These are phyloP conservation scores for Phoma sp. DNA, from an alignment of 2,329 filamentous ascomycete species.

Conservation along the genomic window DNA sequence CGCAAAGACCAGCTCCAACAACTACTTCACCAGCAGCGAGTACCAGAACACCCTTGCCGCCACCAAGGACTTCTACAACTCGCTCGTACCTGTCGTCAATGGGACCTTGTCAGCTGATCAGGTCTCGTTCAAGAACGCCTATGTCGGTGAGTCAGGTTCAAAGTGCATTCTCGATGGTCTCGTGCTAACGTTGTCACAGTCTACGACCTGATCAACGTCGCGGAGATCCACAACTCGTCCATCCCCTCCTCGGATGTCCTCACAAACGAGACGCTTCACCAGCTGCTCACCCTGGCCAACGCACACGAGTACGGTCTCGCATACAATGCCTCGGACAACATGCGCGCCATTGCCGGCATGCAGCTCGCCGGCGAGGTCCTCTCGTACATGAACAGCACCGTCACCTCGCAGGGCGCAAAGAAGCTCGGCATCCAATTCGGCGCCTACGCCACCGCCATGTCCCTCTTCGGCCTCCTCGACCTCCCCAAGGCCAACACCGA, in stretches of 20 bases:
- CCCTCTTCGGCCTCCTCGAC: conserved; percentile 66
- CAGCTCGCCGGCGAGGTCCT: conserved; percentile 57
- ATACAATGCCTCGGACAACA: conserved; percentile 68
- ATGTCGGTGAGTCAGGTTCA: conserved; percentile 58
- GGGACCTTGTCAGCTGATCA: conserved; percentile 56
- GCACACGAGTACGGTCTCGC: conserved; percentile 82
- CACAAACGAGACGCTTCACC: conserved; percentile 65
- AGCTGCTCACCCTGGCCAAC: conserved; percentile 77
- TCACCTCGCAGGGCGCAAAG: conserved; percentile 44
- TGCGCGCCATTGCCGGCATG: conserved; percentile 56
- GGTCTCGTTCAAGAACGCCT: conserved; percentile 67
- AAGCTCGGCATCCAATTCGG: conserved; percentile 65
- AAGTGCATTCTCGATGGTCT: not conserved
- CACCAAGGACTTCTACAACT: conserved; percentile 62
- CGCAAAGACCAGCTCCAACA: conserved; percentile 64
- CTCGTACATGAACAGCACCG: conserved; percentile 53
- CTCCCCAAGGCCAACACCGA: conserved; percentile 59
- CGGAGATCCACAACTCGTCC: conserved; percentile 66
- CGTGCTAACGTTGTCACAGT: conserved; percentile 41
- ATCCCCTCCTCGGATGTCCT: conserved; percentile 64
- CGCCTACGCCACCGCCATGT: conserved; percentile 65
- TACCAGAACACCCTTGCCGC: conserved; percentile 57
- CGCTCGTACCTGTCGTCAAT: conserved; percentile 60
- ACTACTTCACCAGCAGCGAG: conserved; percentile 60
- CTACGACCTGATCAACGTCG: conserved; percentile 69